Conservation (phyloP, 495 filamentous ascomycete genomes). For the Pseudevernia furfuracea region DNA sequence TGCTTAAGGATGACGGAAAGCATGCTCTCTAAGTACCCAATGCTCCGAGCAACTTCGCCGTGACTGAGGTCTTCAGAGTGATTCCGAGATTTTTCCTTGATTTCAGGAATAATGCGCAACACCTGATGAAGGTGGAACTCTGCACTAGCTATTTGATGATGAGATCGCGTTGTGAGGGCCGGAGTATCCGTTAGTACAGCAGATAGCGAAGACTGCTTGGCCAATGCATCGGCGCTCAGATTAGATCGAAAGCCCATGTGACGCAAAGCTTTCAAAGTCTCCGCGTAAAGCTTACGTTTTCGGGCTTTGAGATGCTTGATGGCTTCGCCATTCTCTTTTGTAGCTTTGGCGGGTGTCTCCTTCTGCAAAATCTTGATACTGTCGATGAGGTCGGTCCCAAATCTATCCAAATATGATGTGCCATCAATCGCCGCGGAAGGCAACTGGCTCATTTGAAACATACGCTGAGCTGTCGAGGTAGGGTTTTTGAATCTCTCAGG, state of each 20-base stretch:
- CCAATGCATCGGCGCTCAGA: conserved; percentile 57
- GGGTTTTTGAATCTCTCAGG: conserved; percentile 66
- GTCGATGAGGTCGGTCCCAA: conserved; percentile 56
- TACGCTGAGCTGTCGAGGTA: conserved; percentile 52
- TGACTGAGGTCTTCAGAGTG: conserved; percentile 78
- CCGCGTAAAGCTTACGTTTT: conserved; percentile 86
- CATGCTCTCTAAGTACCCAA: conserved; percentile 76
- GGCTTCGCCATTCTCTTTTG: conserved; percentile 69
- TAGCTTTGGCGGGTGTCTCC: conserved; percentile 67
- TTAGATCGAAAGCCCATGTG: conserved; percentile 86
- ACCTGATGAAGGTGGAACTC: conserved; percentile 72
- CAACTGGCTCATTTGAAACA: conserved; percentile 50
- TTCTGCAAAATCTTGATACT: conserved; percentile 65
- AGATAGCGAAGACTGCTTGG: conserved; percentile 61
- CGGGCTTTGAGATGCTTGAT: conserved; percentile 81
- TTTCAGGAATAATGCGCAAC: conserved; percentile 59
- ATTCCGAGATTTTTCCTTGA: conserved; percentile 54
- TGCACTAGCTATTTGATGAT: conserved; percentile 23
- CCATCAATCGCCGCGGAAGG: conserved; percentile 48
- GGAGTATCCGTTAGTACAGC: conserved; percentile 53
- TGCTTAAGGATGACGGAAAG: conserved; percentile 62
- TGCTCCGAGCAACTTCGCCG: conserved; percentile 66
- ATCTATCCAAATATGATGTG: conserved; percentile 54
- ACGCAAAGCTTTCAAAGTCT: conserved; percentile 70
- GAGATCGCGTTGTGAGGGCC: conserved; percentile 19